These are phyloP conservation scores for Arachnopeziza araneosa DNA, from an alignment of 2,329 filamentous ascomycete species.

Conservation along the genomic window DNA sequence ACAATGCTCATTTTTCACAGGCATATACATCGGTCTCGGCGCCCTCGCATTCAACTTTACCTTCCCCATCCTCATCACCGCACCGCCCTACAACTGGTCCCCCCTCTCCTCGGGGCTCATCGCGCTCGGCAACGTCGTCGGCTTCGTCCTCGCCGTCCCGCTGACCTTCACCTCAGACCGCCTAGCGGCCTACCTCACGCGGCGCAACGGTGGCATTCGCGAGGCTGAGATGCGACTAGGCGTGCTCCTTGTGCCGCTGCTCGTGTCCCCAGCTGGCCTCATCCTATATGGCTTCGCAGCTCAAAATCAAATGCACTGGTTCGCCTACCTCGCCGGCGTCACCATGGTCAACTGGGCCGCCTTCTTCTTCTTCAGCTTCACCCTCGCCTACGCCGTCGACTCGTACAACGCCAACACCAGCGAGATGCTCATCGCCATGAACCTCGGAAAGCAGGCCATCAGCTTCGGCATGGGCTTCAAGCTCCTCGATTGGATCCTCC, in stretches of 20 bases:
- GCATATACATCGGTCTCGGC: slow-evolving; percentile 43
- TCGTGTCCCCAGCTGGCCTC: slow-evolving; percentile 50
- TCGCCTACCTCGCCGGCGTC: slow-evolving; percentile 46
- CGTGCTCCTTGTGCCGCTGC: slow-evolving; percentile 43
- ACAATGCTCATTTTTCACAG: slow-evolving; percentile 8
- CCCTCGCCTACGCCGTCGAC: slow-evolving; percentile 56
- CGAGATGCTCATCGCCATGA: slow-evolving; percentile 58
- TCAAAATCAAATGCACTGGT: slow-evolving; percentile 44
- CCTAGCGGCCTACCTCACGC: slow-evolving; percentile 34
- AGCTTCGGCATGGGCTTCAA: slow-evolving; percentile 47
- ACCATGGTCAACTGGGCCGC: slow-evolving; percentile 43
- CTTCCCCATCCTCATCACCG: slow-evolving; percentile 42
- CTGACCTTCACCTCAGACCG: slow-evolving; percentile 38
- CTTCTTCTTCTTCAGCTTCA: slow-evolving; percentile 53
- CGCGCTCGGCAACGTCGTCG: slow-evolving; percentile 34
- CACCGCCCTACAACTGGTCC: slow-evolving; percentile 40
- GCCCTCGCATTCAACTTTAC: slow-evolving; percentile 45
- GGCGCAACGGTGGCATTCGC: slow-evolving; percentile 30
- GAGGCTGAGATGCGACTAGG: slow-evolving; percentile 34
- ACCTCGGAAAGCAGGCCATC: slow-evolving; percentile 51
- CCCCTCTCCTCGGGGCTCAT: slow-evolving; percentile 36
- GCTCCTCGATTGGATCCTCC: slow-evolving; percentile 44
- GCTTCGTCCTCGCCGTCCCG: slow-evolving; percentile 38
- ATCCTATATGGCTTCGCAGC: slow-evolving; percentile 53
- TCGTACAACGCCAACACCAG: slow-evolving; percentile 53